Base-by-base conservation (phyloP, 352 stramenopile species). In the Phytophthora aleatoria region DNA sequence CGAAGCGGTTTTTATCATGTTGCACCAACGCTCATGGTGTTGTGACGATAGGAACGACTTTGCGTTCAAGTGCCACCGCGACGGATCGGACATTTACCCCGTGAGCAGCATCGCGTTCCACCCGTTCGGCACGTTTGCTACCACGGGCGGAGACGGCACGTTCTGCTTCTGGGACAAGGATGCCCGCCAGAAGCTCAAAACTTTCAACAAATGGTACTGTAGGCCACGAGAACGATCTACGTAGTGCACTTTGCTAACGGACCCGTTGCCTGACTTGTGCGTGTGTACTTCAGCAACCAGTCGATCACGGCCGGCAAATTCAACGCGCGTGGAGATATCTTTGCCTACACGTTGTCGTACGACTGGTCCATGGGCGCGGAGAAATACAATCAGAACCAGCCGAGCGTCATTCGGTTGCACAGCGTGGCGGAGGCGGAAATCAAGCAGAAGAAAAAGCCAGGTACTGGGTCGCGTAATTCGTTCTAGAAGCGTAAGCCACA, bases 141-240 rank as follows among this genome's bases (percentile, higher is more conserved):
- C 97, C 12, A 92, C 96, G 5, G 97, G 97, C 12, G 83, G 86
- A 27, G 97, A 99, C 70, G 96, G 96, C 48, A 94, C 97, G 39
- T 98, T 97, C 61, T 98, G 96, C 72, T 99, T 99, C 79, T 99
- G 97, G 97, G 97, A 99, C 83, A 99, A 99, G 78, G 96, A 99
- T 68, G 97, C 95, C 16, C 97, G 97, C 33, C 95, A 99, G 75
- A 90, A 97, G 60, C 87, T 99, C 51, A 99, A 99, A 81, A 78
- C 74, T 8, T 96, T 95, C 51, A 71, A 69, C 57, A 95, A 92
- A 79, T 81, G 76, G 81, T 92, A 77, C 7, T 20, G 20, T 20
- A 20, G 20, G 20, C 20, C 20, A 20, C 20, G 20, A 20, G 20
- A 20, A 20, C 20, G 20, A 20, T 20, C 0, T 38, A 13, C 27